phyloP scores from a whole-genome alignment of 208 protist genomes.

The Acanthamoeba triangularis region DNA sequence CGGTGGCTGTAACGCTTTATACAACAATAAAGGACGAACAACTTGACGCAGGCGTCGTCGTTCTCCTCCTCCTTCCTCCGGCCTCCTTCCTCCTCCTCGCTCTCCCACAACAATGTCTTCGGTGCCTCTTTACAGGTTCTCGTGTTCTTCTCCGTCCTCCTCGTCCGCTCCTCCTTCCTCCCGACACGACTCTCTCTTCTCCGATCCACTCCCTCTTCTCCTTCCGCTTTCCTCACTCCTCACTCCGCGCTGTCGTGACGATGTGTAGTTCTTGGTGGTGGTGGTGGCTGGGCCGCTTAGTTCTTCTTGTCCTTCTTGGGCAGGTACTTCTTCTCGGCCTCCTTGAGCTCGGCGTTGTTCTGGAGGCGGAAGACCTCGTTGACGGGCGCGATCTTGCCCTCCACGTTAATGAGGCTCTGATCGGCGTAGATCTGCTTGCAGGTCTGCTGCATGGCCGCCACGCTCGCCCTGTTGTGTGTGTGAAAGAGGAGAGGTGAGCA shows the following conservation, averaged over 20 bases:
- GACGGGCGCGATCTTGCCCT: conserved; percentile 88
- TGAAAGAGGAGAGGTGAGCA: neutral
- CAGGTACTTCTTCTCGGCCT: conserved; percentile 90
- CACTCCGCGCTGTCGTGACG: neutral
- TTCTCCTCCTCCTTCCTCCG: neutral
- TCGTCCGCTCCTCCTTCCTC: neutral
- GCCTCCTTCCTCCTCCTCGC: neutral
- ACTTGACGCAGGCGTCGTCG: no score
- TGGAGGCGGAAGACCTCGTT: conserved; percentile 93
- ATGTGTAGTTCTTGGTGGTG: neutral
- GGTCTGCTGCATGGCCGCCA: conserved; percentile 90
- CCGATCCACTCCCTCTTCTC: neutral
- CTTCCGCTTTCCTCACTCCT: neutral
- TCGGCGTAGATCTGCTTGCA: conserved; percentile 89
- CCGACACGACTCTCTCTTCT: neutral
- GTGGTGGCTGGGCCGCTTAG: neutral
- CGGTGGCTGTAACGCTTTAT: neutral
- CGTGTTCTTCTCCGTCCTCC: neutral
- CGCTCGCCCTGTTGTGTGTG: conserved; percentile 71
- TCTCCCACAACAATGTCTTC: no score
- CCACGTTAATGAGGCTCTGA: conserved; percentile 88
- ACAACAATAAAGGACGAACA: neutral
- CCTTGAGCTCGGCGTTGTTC: conserved; percentile 87
- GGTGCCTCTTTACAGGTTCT: neutral
- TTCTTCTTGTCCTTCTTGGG: conserved; percentile 77